These are phyloP conservation scores for Hibiscus trionum DNA, from an alignment of 345 rosid genomes.

Conservation along the genomic window DNA sequence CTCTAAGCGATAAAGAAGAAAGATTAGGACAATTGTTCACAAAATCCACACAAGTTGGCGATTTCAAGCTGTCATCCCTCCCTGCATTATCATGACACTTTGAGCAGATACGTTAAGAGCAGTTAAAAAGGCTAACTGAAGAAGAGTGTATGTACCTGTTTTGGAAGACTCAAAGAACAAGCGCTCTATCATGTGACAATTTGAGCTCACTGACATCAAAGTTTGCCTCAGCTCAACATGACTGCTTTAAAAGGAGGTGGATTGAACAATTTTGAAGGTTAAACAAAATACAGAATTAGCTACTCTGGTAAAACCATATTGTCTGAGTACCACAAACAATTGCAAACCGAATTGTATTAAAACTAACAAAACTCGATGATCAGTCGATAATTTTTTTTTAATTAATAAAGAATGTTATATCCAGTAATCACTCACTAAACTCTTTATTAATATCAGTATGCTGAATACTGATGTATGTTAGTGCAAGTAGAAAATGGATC, in stretches of 20 bases:
- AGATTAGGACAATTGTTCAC: conserved; percentile 65
- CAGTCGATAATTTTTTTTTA: not conserved
- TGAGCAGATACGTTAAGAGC: conserved; percentile 17
- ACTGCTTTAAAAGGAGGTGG: conserved; percentile 24
- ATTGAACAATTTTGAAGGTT: not conserved
- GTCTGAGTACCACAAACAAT: not conserved
- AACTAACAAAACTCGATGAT: not conserved
- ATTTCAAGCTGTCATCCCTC: conserved; percentile 56
- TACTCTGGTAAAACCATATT: not conserved
- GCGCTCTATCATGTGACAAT: conserved; percentile 63
- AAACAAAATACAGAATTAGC: not conserved
- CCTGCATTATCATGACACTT: conserved; percentile 30
- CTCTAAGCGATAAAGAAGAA: conserved; percentile 70
- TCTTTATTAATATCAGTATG: not conserved
- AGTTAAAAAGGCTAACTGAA: conserved; percentile 14
- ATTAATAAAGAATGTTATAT: not conserved
- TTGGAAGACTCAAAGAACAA: conserved; percentile 66
- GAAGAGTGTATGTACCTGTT: conserved; percentile 34
- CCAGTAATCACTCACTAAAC: not conserved
- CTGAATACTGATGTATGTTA: not conserved
- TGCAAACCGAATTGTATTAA: not conserved
- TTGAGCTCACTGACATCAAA: conserved; percentile 47
- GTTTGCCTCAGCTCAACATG: conserved; percentile 57
- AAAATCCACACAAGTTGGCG: conserved; percentile 55
- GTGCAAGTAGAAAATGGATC: not conserved